phyloP scores from a whole-genome alignment of 371 early-diverging fungal genomes.

The Fennellomyces sp. region DNA sequence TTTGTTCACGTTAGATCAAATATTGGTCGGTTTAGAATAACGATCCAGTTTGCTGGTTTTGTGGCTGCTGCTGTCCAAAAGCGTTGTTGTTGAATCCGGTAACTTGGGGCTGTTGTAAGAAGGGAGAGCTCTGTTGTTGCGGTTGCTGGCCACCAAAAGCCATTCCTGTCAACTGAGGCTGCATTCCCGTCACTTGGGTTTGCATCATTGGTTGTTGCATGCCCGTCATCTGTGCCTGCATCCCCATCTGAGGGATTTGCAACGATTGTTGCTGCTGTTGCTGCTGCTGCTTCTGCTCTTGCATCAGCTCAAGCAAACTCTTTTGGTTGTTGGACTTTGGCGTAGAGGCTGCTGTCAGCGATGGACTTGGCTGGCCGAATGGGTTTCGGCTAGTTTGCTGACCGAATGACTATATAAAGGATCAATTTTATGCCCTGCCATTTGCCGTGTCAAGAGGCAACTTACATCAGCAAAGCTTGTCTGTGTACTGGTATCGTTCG shows the following conservation, averaged over 20 bases:
- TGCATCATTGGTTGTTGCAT: background rate
- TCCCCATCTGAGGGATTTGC: background rate
- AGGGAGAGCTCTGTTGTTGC: background rate
- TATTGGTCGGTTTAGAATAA: background rate
- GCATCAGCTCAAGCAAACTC: background rate
- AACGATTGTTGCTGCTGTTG: background rate
- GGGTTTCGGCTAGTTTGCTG: constrained; percentile 41
- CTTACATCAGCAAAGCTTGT: constrained; percentile 5
- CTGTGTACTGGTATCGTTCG: background rate
- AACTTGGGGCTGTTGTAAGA: constrained; percentile 1
- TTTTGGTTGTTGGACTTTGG: background rate
- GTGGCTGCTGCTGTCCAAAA: constrained; percentile 1
- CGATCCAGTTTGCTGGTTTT: background rate
- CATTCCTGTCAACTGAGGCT: constrained; percentile 3
- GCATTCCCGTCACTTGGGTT: background rate
- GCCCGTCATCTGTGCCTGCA: background rate
- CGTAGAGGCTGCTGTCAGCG: background rate
- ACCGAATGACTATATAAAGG: constrained; percentile 21
- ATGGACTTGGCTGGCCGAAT: constrained; percentile 31
- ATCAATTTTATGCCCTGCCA: too few relatives aligned
- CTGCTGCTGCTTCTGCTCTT: constrained; percentile 12
- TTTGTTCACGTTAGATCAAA: constrained; percentile 2
- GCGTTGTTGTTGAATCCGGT: constrained; percentile 5
- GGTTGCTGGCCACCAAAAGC: background rate
- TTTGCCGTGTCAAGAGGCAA: background rate